phyloP scores from a whole-genome alignment of 495 filamentous ascomycete genomes.

The Cercophora sp. region DNA sequence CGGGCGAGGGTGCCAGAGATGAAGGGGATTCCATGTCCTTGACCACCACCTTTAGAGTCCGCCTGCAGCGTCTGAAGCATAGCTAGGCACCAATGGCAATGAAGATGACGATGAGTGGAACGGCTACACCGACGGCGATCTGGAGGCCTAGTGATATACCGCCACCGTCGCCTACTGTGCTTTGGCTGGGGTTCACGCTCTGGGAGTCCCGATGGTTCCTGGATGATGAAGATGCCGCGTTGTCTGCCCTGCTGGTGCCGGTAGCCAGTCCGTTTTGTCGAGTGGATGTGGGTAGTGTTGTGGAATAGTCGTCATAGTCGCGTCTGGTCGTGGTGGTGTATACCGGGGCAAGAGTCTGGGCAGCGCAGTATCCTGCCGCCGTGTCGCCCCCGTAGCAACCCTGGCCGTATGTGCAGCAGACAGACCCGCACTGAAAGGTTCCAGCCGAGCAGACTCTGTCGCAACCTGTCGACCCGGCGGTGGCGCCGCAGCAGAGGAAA shows the following conservation, averaged over 20 bases:
- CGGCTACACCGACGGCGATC: slow-evolving; percentile 4
- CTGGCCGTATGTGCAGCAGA: slow-evolving; percentile 7
- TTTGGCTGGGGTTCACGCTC: background rate
- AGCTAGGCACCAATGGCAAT: background rate
- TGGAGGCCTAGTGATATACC: slow-evolving; percentile 1
- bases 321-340: background rate
- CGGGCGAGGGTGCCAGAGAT: background rate
- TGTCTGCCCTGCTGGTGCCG: background rate
- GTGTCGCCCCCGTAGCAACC: slow-evolving; percentile 4
- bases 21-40: background rate
- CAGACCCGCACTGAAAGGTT: slow-evolving; percentile 6
- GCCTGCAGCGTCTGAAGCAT: background rate
- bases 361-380: background rate
- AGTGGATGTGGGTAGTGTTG: background rate
- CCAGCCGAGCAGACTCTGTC: background rate
- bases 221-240: background rate
- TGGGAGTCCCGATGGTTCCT: no score
- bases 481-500: slow-evolving; percentile 2
- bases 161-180: background rate
- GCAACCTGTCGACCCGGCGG: background rate
- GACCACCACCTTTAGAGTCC: background rate
- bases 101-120: slow-evolving; percentile 4
- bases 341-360: background rate
- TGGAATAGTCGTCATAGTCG: no score
- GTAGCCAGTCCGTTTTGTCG: background rate